Evolutionary conservation across 129 eudicot species (phyloP), one percentile per base, ranked within the genome.

Genomic region (Sambucus nigra): DNA sequence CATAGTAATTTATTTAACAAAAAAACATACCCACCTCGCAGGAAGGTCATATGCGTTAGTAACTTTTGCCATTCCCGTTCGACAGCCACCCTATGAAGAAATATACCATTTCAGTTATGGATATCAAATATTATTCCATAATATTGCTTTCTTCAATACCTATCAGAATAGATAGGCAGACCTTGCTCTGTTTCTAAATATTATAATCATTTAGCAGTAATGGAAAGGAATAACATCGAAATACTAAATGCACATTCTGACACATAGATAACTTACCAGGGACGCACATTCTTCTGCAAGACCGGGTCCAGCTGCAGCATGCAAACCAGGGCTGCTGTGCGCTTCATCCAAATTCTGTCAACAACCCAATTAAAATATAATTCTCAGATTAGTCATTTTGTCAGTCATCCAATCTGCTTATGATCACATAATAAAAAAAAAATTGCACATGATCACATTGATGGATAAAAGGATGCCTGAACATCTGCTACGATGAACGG

Each of bases 211-310:
- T 33, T 55, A 23, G 19, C 51, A 48, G 22, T 32, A 16, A 9
- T 45, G 45, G 9, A 35, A 35, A 9, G 48, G 31, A 35, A 35
- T 31, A 24, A 11, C 17, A 19, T 28, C 14, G 31, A 48, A 48
- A 14, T 38, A 53, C 29, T 41, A 22, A 42, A 14, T 42, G 53
- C 27, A 19, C 9, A 48, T 7, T 21, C 53, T 22, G 14, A 42
- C n/a, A 22, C 7, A 20, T 23, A 20, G 26, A 45, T 50, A 52
- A 49, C 72, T 31, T 75, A 92, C 99, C 84, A 92, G 54, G 46
- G 91, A 56, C n/a, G 99, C 87, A 80, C 99, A 92, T 75, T 92
- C 96, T 75, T 92, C 99, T 47, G 99, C 99, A 52, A 92, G 96
- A 66, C 94, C 99, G 59, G 96, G 96, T 51, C 99, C 99, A 67